These are phyloP conservation scores for Annona cherimola DNA, from an alignment of 164 flowering plant genomes.

Conservation along the genomic window DNA sequence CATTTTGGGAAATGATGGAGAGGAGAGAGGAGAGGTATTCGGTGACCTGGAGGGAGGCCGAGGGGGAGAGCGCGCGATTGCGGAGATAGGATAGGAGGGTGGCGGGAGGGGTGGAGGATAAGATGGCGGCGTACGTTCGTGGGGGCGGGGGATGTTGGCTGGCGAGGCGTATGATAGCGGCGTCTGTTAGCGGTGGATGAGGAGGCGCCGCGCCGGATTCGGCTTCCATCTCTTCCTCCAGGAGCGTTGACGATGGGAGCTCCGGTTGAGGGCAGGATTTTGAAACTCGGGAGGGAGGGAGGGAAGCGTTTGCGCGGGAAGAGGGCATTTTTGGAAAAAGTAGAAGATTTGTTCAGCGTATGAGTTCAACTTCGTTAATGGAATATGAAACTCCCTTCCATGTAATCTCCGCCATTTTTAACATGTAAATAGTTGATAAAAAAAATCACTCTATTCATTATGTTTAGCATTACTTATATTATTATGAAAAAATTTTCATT, in stretches of 20 bases:
- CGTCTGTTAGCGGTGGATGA: slow-evolving; percentile 23
- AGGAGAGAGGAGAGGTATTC: slow-evolving; percentile 53
- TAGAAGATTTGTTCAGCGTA: no score
- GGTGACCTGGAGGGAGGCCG: slow-evolving; percentile 43
- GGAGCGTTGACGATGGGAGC: background rate
- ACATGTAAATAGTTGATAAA: no score
- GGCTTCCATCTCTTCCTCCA: background rate
- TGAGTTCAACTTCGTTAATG: no score
- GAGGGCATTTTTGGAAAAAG: background rate
- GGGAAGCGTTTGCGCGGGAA: background rate
- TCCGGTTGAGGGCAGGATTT: background rate
- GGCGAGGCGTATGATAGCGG: slow-evolving; percentile 44
- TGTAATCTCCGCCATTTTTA: no score
- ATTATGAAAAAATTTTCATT: no score
- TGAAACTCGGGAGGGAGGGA: no score
- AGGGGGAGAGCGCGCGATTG: slow-evolving; percentile 30
- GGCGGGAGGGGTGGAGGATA: slow-evolving; percentile 36
- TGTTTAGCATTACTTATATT: no score
- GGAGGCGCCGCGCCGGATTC: slow-evolving; percentile 1
- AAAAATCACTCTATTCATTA: no score
- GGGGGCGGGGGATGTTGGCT: slow-evolving; percentile 29
- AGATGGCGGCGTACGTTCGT: slow-evolving; percentile 21
- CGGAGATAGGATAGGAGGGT: slow-evolving; percentile 46
- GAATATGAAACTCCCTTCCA: no score
- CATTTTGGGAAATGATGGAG: slow-evolving; percentile 35